Evolutionary conservation across 129 eudicot genomes (phyloP), one percentile per base, ranked within the genome.

Genomic region (Chrysanthemum seticuspe): DNA sequence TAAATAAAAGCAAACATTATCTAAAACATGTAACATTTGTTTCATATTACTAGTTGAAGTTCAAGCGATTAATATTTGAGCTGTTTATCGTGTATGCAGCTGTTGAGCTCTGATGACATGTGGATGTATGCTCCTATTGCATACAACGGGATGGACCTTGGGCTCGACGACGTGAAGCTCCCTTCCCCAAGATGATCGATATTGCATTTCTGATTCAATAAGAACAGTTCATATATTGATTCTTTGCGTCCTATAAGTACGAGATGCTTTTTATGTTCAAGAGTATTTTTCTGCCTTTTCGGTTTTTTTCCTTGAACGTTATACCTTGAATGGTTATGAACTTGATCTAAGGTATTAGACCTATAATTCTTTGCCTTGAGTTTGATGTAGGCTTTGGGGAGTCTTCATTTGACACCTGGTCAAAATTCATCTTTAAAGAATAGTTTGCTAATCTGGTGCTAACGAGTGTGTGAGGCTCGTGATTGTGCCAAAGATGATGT

Each of bases 71-170:
- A 15, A 66, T 15, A n/a, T 34, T 1, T 31, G 40, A 70, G 53
- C 13, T 52, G 29, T 61, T 65, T 75, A 66, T 66, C 56, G 64
- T 72, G 67, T 70, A 64, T 79, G 79, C 89, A 88, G 91, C 77
- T 88, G 5, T 66, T 88, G 79, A 88, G 96, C 79, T 88, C 96
- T 44, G 87, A 88, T 74, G 96, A 86, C 14, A 23, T 75, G 29
- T 88, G 96, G 96, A 88, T 85, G 95, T 88, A 88, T 68, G 91
- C 95, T 73, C 95, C 95, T 29, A 73, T 88, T 52, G 96, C 96
- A 52, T 86, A 84, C 76, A 82, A 89, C 49, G 96, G 89, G 14
- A 87, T 89, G 87, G 80, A 84, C 75, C 70, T 89, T 19, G 96
- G 92, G 40, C 89, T 89, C 29, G 82, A 80, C 50, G 83, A 82